Conservation (phyloP, 306 rosid genomes). For the Rosa chinensis region DNA sequence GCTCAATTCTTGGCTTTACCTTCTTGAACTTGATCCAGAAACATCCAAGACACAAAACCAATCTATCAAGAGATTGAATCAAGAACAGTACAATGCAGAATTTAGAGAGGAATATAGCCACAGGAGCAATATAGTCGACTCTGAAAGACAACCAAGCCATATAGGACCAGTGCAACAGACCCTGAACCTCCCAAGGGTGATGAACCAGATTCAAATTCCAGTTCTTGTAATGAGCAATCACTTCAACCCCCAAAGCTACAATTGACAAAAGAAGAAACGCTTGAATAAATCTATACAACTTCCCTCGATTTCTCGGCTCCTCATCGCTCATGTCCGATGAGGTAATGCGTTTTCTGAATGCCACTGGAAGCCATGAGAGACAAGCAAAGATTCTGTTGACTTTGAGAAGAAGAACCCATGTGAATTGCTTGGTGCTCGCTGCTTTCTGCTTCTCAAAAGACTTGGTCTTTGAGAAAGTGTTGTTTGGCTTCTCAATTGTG, state of each 20-base stretch:
- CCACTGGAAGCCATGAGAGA: conserved; percentile 68
- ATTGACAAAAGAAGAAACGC: conserved; percentile 64
- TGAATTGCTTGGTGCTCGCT: conserved; percentile 70
- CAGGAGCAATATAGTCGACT: conserved; percentile 76
- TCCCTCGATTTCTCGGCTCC: conserved; percentile 58
- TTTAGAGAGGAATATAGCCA: conserved; percentile 59
- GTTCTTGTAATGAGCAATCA: conserved; percentile 73
- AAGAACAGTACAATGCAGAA: conserved; percentile 81
- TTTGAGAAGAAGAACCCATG: conserved; percentile 88
- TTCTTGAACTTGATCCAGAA: conserved; percentile 94
- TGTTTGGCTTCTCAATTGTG: conserved; percentile 54
- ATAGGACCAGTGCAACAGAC: conserved; percentile 65
- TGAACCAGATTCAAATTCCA: conserved; percentile 78
- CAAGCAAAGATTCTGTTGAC: conserved; percentile 61
- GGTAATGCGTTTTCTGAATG: conserved; percentile 62
- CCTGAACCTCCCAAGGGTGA: conserved; percentile 81
- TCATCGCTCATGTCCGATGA: conserved; percentile 58
- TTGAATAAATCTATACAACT: conserved; percentile 68
- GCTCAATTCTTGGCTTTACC: conserved; percentile 61
- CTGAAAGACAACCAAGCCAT: conserved; percentile 81
- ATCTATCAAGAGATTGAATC: conserved; percentile 94
- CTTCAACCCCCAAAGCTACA: conserved; percentile 57
- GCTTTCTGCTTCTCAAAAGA: conserved; percentile 64
- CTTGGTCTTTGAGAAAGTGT: conserved; percentile 47
- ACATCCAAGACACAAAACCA: conserved; percentile 84